phyloP scores from a whole-genome alignment of 139 green algal genomes.

The Eudorina sp. region DNA sequence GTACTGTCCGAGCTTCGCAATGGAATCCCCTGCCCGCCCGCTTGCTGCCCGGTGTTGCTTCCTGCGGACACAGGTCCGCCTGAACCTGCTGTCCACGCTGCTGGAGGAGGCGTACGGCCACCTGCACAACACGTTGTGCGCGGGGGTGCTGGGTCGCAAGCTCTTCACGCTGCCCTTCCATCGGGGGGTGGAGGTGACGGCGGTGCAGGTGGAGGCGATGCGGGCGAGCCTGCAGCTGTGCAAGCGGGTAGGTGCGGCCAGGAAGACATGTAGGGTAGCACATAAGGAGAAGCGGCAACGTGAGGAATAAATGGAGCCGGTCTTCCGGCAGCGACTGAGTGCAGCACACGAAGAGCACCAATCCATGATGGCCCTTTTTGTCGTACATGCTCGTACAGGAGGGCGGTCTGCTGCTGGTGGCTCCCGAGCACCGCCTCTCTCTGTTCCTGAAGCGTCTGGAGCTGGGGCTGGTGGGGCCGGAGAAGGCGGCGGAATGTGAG shows the following conservation, averaged over 20 bases:
- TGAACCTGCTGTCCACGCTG: constrained; percentile 71
- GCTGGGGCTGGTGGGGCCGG: constrained; percentile 32
- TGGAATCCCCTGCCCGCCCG: no score
- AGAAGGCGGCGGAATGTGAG: neutral
- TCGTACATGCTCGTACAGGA: no score
- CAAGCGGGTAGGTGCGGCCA: constrained; percentile 48
- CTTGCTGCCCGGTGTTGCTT: no score
- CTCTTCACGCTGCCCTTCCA: constrained; percentile 69
- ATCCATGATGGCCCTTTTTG: no score
- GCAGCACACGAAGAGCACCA: no score
- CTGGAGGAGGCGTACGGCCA: constrained; percentile 64
- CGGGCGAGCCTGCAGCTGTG: constrained; percentile 49
- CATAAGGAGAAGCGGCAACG: no score
- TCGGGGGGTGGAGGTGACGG: constrained; percentile 58
- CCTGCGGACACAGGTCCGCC: constrained; percentile 65
- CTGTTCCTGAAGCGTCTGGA: constrained; percentile 71
- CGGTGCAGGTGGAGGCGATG: constrained; percentile 41
- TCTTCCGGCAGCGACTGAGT: no score
- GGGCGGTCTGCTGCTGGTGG: constrained; percentile 70
- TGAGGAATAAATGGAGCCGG: no score
- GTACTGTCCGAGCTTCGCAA: no score
- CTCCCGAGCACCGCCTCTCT: constrained; percentile 68
- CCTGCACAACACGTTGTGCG: constrained; percentile 65
- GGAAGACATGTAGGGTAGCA: no score
- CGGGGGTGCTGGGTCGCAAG: constrained; percentile 65